Base-by-base conservation (phyloP, 768 basidiomycete species). In the Russula abietina region DNA sequence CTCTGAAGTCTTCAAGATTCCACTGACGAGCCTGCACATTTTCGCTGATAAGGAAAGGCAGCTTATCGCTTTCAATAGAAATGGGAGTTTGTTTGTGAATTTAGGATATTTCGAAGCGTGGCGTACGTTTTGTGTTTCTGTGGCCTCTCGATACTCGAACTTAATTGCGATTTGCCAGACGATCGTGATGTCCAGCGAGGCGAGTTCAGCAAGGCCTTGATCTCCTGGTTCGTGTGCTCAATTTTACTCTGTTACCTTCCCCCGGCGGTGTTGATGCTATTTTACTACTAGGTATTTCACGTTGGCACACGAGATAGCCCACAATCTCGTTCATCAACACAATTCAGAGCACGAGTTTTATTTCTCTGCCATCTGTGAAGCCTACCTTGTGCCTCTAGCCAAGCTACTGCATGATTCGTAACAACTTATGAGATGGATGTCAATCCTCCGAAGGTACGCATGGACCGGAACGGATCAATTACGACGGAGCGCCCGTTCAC, bases 341-440 rank as follows among this genome's bases (percentile, higher is more conserved):
- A 94, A 96, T 72, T 86, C 91, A 0, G 88, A 94, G 70, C 94
- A 96, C 67, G 92, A 93, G 66, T 98, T 97, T 73, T 97, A 92
- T 73, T 94, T 96, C 69, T 92, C 92, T 33, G 85, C 90, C 7
- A 89, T 98, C 22, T 91, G 89, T 65, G 91, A 97, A 74, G 81
- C 79, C 39, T 80, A 81, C 69, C 70, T 87, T 28, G 65, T 77
- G 55, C 70, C 73, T 22, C 73, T 86, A n/a, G n/a, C 56, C 45
- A 39, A 19, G 36, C 17, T 67, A 22, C 53, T 65, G 39, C 7
- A 48, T 22, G 36, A 36, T 17, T 22, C 54, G 38, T 57, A 43
- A 58, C 28, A n/a, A 32, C 6, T n/a, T 19, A 43, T 11, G 3
- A 39, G 39, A 49, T 36, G 48, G 10, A n/a, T 9, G 38, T 38